These are phyloP conservation scores for Pelargonium cotyledonis DNA, from an alignment of 441 rosid species.

Conservation along the genomic window DNA sequence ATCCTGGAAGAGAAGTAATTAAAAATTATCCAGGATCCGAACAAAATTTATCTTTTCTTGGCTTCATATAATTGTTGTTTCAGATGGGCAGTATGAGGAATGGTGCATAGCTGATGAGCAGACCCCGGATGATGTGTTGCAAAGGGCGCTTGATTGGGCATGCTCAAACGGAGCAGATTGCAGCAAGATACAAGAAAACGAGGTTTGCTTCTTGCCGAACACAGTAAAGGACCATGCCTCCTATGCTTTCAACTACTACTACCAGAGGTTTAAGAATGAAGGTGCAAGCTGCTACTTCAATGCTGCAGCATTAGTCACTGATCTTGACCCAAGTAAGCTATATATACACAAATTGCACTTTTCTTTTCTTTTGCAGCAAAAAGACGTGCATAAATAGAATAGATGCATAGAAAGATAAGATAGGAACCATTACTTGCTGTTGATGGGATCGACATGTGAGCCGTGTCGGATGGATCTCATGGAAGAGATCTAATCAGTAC, in stretches of 20 bases:
- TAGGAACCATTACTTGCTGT: no score
- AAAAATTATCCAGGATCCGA: no score
- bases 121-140: conserved; percentile 59
- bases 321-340: conserved; percentile 63
- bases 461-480: no score
- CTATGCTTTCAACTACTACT: conserved; percentile 62
- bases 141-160: conserved; percentile 56
- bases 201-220: conserved; percentile 57
- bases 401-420: no score
- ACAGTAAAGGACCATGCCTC: conserved; percentile 55
- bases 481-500: no score
- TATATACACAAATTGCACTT: not conserved
- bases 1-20: no score
- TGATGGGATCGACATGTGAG: no score
- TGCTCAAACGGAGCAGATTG: conserved; percentile 52
- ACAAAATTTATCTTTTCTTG: no score
- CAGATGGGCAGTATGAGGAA: conserved; percentile 52
- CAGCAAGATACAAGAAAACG: conserved; percentile 41
- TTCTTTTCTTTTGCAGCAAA: not conserved
- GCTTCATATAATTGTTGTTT: no score
- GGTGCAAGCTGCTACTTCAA: conserved; percentile 68
- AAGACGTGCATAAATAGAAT: not conserved
- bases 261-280: conserved; percentile 46
- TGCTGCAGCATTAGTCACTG: conserved; percentile 62
- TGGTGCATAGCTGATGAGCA: conserved; percentile 75